phyloP scores from a whole-genome alignment of 176 grass and related monocot genomes.

The Eleusine coracana region DNA sequence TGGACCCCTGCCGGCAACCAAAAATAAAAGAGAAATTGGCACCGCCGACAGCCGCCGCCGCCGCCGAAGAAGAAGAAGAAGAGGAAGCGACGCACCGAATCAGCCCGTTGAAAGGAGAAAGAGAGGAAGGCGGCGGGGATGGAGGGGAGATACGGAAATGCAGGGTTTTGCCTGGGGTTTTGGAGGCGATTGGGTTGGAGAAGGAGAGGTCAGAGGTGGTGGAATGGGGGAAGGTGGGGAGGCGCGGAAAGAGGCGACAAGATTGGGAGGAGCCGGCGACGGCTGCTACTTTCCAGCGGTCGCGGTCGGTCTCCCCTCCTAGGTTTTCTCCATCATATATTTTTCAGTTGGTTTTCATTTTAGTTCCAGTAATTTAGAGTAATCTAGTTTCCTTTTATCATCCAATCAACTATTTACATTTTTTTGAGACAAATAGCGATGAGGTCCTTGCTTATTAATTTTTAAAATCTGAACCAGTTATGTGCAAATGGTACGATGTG shows the following conservation, averaged over 20 bases:
- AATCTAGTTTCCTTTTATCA: background rate
- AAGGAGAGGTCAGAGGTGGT: background rate
- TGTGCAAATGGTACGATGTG: too few species aligned
- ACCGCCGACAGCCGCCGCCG: background rate
- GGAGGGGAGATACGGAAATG: slow-evolving; percentile 19
- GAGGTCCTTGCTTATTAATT: too few species aligned
- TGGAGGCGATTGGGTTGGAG: slow-evolving; percentile 25
- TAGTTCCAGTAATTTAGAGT: background rate
- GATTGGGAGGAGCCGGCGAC: slow-evolving; percentile 38
- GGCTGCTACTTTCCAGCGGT: slow-evolving; percentile 9
- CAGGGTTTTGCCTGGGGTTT: slow-evolving; percentile 38
- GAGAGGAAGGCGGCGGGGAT: background rate
- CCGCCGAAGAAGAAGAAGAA: background rate
- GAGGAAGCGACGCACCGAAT: background rate
- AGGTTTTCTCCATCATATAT: background rate
- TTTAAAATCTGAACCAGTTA: too few species aligned
- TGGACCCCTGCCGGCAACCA: background rate
- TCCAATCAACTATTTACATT: too few species aligned
- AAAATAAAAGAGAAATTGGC: background rate
- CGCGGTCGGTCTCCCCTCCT: slow-evolving; percentile 3
- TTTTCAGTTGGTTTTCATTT: background rate
- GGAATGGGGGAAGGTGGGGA: background rate
- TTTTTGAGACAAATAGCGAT: too few species aligned
- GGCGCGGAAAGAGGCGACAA: slow-evolving; percentile 41
- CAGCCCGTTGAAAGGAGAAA: background rate